Conservation (phyloP, 75 land plant species). For the Pseudotsuga menziesii region DNA sequence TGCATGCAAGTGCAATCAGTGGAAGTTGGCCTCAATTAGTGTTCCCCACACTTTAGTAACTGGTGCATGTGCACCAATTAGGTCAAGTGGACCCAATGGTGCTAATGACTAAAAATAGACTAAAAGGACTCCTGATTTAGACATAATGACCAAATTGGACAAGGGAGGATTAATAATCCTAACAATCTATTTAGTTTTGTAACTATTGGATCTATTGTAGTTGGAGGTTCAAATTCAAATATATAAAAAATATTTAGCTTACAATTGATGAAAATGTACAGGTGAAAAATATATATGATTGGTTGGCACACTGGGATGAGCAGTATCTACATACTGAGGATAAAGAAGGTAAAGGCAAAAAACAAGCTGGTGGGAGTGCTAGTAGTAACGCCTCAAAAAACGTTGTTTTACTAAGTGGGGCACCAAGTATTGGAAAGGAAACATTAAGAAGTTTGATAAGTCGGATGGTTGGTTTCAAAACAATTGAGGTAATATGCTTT, state of each 20-base stretch:
- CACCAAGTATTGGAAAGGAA: constrained; percentile 96
- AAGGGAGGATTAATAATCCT: too few relatives aligned
- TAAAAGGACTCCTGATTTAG: too few relatives aligned
- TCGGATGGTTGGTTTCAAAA: constrained; percentile 79
- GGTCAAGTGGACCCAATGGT: too few relatives aligned
- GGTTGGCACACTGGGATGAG: constrained; percentile 79
- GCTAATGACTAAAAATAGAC: too few relatives aligned
- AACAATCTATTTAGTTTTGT: not conserved
- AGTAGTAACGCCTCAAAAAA: constrained; percentile 48
- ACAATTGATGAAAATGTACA: too few relatives aligned
- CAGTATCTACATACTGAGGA: constrained; percentile 39
- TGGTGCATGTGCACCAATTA: too few relatives aligned
- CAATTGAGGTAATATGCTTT: constrained; percentile 68
- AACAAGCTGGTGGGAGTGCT: constrained; percentile 45
- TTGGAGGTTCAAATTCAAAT: not conserved
- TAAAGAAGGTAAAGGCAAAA: constrained; percentile 35
- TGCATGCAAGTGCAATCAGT: too few relatives aligned
- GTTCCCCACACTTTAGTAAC: too few relatives aligned
- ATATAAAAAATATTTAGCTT: too few relatives aligned
- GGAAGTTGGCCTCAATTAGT: too few relatives aligned
- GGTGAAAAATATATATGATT: constrained; percentile 91
- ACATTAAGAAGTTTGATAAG: constrained; percentile 91
- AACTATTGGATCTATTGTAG: not conserved
- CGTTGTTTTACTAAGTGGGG: constrained; percentile 81
- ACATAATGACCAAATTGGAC: too few relatives aligned